A percentile compares a stretch with the other conserved stretches of the same genome.
Evolutionary conservation across 257 asterid species (phyloP).

Genomic region (Solanum raphanifolium): DNA sequence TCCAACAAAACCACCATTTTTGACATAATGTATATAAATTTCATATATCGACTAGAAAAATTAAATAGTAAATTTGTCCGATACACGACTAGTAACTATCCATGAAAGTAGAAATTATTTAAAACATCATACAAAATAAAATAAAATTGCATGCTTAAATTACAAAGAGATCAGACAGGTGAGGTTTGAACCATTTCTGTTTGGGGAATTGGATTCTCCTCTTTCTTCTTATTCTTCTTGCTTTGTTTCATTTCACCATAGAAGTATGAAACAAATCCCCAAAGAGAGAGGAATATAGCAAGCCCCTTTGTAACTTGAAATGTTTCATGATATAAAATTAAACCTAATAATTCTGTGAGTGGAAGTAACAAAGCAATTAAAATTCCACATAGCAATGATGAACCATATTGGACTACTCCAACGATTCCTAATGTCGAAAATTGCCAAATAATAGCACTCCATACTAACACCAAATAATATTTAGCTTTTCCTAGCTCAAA

Average conservation of each 20-base stretch:
- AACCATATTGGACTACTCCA: conserved; percentile 3
- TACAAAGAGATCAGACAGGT: not conserved
- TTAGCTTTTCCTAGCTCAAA: not conserved
- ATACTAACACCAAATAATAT: conserved; percentile 1
- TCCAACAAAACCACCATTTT: not conserved
- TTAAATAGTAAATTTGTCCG: not conserved
- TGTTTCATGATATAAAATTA: not conserved
- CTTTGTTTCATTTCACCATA: conserved; percentile 17
- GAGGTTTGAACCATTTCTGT: not conserved
- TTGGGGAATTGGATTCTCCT: not conserved
- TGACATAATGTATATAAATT: no score
- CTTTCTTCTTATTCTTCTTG: not conserved
- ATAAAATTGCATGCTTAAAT: not conserved
- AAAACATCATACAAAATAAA: not conserved
- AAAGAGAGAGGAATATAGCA: conserved; percentile 16
- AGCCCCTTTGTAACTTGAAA: conserved; percentile 7
- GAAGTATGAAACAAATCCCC: conserved; percentile 23
- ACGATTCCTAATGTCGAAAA: not conserved
- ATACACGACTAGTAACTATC: not conserved
- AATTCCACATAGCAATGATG: conserved; percentile 2
- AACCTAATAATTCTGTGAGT: not conserved
- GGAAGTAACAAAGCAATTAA: not conserved
- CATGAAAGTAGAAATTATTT: not conserved
- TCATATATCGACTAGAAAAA: not conserved
- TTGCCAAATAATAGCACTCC: conserved; percentile 9